Percentiles rank a stretch among this genome's conserved stretches.
Conservation (phyloP, 2,329 filamentous ascomycete genomes). For the Colletotrichum tabaci region DNA sequence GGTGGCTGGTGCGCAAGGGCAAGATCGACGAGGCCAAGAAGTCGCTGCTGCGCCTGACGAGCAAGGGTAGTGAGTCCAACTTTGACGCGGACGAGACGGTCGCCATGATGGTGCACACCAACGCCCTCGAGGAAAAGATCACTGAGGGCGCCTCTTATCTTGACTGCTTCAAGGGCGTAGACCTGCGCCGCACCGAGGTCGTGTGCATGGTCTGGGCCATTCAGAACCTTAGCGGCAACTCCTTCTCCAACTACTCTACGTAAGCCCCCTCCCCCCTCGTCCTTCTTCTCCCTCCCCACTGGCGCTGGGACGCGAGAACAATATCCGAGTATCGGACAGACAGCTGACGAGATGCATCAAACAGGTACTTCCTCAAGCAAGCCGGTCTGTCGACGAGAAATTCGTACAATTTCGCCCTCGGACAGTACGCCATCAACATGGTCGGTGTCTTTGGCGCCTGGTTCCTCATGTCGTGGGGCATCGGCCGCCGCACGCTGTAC, state of each 20-base stretch:
- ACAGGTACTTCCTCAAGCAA: conserved; percentile 71
- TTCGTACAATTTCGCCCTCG: conserved; percentile 74
- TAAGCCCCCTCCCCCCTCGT: conserved; percentile 47
- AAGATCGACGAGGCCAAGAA: conserved; percentile 76
- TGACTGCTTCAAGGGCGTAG: conserved; percentile 87
- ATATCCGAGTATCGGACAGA: background rate
- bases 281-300: background rate
- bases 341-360: background rate
- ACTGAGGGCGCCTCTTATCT: conserved; percentile 81
- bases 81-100: conserved; percentile 89
- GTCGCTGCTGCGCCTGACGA: conserved; percentile 76
- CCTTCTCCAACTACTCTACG: conserved; percentile 76
- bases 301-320: too few species aligned
- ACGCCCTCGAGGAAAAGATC: conserved; percentile 82
- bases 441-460: conserved; percentile 86
- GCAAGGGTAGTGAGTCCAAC: conserved; percentile 73
- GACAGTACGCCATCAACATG: conserved; percentile 81
- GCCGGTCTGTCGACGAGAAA: conserved; percentile 67
- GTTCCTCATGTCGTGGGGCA: conserved; percentile 81
- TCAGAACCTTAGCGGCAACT: conserved; percentile 75
- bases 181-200: conserved; percentile 83
- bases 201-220: conserved; percentile 76
- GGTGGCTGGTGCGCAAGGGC: conserved; percentile 82
- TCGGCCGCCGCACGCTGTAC: conserved; percentile 84
- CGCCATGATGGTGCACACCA: conserved; percentile 94